Conservation (phyloP, 495 filamentous ascomycete species). For the Friedmanniomyces endolithicus region DNA sequence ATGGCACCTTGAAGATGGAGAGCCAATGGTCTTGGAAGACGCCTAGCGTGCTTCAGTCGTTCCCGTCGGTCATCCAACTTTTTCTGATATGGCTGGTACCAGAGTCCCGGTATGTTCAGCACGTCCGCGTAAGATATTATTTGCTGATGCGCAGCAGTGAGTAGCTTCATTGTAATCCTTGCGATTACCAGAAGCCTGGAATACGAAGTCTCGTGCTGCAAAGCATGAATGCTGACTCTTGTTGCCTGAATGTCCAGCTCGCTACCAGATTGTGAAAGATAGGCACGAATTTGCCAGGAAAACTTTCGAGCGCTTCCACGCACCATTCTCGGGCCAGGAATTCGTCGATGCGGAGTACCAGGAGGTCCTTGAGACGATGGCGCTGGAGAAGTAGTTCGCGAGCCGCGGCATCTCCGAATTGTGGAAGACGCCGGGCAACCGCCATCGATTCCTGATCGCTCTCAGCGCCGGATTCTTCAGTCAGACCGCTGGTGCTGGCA, state of each 20-base stretch:
- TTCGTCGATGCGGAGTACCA: conserved; percentile 23
- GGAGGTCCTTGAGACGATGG: conserved; percentile 14
- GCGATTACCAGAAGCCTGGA: too few relatives aligned
- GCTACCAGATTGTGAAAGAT: conserved; percentile 6
- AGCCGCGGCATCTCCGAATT: conserved; percentile 20
- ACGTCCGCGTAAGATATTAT: too few relatives aligned
- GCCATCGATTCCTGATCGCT: conserved; percentile 28
- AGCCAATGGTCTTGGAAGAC: conserved; percentile 5
- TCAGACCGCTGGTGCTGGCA: conserved; percentile 32
- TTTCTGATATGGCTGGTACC: conserved; percentile 9
- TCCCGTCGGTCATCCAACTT: conserved; percentile 3
- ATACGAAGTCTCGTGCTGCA: too few relatives aligned
- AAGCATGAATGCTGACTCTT: too few relatives aligned
- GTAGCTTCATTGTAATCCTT: too few relatives aligned
- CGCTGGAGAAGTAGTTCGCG: neutral
- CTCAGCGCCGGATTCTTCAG: conserved; percentile 28
- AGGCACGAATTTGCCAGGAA: neutral
- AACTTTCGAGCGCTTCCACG: conserved; percentile 3
- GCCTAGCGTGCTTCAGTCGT: neutral
- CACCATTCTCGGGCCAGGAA: conserved; percentile 4
- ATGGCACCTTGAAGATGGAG: neutral
- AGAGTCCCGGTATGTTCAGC: neutral
- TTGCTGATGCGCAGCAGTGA: too few relatives aligned
- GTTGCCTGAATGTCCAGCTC: neutral
- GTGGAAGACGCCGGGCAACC: conserved; percentile 23